phyloP scores from a whole-genome alignment of 345 rosid genomes.

The Corchorus capsularis region DNA sequence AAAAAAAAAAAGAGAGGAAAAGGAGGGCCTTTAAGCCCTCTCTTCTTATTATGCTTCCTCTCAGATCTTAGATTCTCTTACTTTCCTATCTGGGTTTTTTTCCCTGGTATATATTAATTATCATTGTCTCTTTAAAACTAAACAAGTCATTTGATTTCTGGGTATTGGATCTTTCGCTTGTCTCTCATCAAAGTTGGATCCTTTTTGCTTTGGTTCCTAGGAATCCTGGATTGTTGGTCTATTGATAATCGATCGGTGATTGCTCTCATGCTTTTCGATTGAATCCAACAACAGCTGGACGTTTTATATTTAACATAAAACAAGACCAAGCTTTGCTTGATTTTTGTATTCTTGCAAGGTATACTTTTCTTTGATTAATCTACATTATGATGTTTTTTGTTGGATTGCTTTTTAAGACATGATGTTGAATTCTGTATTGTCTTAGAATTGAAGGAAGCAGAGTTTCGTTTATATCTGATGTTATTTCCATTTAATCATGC shows the following conservation, averaged over 20 bases:
- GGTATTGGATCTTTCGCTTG: slow-evolving; percentile 32
- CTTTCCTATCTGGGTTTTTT: slow-evolving; percentile 41
- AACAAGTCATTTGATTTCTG: slow-evolving; percentile 15
- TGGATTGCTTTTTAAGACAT: slow-evolving; percentile 25
- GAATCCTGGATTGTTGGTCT: slow-evolving; percentile 56
- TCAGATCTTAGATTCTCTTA: slow-evolving; percentile 41
- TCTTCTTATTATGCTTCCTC: slow-evolving; percentile 47
- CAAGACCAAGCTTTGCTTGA: slow-evolving; percentile 34
- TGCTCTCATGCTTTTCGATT: slow-evolving; percentile 31
- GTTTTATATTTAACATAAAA: slow-evolving; percentile 20
- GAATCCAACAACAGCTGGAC: slow-evolving; percentile 53
- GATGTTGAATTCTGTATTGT: slow-evolving; percentile 19
- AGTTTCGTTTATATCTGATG: slow-evolving; percentile 24
- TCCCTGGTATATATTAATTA: slow-evolving; percentile 23
- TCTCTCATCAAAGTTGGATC: slow-evolving; percentile 16
- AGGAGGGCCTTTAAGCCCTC: slow-evolving; percentile 63
- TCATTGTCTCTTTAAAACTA: slow-evolving; percentile 2
- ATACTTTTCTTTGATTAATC: slow-evolving; percentile 34
- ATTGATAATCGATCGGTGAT: slow-evolving; percentile 44
- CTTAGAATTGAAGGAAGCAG: slow-evolving; percentile 11
- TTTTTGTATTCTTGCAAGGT: slow-evolving; percentile 36
- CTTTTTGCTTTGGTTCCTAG: slow-evolving; percentile 28
- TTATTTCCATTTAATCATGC: slow-evolving; percentile 2
- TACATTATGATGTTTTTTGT: slow-evolving; percentile 38
- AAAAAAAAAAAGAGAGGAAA: slow-evolving; percentile 36